These are phyloP conservation scores for Cetraspora pellucida DNA, from an alignment of 192 early-diverging fungal species.

Conservation along the genomic window DNA sequence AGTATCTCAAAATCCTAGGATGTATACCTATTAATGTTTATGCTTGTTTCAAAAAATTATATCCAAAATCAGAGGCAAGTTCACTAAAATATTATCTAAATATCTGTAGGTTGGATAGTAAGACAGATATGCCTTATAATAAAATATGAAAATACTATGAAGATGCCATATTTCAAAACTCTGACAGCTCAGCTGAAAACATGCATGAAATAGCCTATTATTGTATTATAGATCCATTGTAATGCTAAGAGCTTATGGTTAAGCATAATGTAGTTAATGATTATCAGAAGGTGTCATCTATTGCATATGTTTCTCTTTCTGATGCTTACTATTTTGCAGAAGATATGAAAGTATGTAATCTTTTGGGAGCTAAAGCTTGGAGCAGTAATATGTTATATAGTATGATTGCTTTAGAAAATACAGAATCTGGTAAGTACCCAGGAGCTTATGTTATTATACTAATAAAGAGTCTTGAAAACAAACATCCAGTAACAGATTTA, in stretches of 20 bases:
- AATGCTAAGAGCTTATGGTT: neutral
- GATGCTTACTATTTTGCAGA: constrained; percentile 15
- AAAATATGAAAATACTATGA: neutral
- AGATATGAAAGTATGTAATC: constrained; percentile 9
- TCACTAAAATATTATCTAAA: neutral
- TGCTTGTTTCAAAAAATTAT: constrained; percentile 10
- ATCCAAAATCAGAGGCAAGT: neutral
- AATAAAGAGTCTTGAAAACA: constrained; percentile 15
- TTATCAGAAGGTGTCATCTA: neutral
- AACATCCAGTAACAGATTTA: neutral
- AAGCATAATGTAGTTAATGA: constrained; percentile 13
- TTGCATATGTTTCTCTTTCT: neutral
- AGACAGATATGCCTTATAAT: neutral
- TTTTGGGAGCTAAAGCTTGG: neutral
- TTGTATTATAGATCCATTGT: neutral
- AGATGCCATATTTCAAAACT: no score
- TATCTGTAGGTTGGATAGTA: neutral
- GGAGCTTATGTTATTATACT: constrained; percentile 7
- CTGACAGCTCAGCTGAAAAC: constrained; percentile 6
- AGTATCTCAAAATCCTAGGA: constrained; percentile 10
- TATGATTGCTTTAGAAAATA: neutral
- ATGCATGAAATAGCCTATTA: constrained; percentile 8
- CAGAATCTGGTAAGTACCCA: constrained; percentile 9
- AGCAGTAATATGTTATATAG: neutral
- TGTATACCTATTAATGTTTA: neutral